Base-by-base conservation (phyloP, 2,329 filamentous ascomycete genomes). In the Fusarium sp. region DNA sequence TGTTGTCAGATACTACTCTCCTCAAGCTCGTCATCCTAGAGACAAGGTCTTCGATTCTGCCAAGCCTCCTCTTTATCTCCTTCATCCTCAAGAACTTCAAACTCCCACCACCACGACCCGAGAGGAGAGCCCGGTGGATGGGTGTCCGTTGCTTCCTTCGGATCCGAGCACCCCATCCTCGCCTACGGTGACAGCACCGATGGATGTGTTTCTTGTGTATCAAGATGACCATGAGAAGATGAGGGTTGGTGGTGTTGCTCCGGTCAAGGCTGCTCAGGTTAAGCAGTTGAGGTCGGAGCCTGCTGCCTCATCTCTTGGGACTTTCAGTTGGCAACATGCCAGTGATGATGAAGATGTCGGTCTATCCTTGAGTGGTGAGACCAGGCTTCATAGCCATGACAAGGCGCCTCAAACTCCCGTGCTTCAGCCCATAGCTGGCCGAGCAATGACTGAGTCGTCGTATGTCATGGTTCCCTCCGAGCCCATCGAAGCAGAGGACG, bases 161-260 rank as follows among this genome's bases (percentile, higher is more conserved):
- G 56, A 65, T 16, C 69, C 66, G 2, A 69, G 62, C 51, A 29
- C 36, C 5, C 20, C 51, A 4, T 74, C 71, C 3, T 66, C 64
- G 0, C 22, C 58, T 7, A 68, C 64, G 0, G 46, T 59, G 5
- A 53, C 53, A n/a, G 38, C 56, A 1, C 74, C 73, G 3, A 62
- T 78, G 27, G 73, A 75, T 3, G 66, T 62, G 2, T 77, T 76
- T 35, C 57, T 78, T 33, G 58, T 27, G 8, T 27, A 49, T 6
- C 62, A 75, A 1, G 72, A 78, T 6, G 64, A 55, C 2, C 56
- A 69, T 8, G 69, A 76, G 20, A 64, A 40, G 12, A 62, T 67
- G 4, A 57, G 65, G 4, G 27, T 69, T 6, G 22, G 46, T 6
- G 56, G 27, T 8, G 17, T 27, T 0, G 8, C 10, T 6, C 22